phyloP scores from a whole-genome alignment of 495 filamentous ascomycete species.

The Neurospora sp. region DNA sequence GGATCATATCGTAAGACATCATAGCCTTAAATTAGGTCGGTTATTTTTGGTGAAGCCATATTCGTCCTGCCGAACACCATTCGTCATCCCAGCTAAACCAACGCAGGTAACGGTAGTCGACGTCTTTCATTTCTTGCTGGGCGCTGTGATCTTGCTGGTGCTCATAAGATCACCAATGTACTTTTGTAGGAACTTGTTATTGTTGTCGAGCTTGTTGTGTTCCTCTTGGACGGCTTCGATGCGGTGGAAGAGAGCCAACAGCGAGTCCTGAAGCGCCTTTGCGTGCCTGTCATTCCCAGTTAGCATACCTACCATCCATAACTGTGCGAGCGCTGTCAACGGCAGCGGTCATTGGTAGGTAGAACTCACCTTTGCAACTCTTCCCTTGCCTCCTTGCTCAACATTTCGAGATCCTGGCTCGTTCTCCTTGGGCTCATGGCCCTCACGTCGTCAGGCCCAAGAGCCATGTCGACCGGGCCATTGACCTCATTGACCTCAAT shows the following conservation, averaged over 20 bases:
- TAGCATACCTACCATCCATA: conserved; percentile 3
- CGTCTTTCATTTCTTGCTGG: conserved; percentile 38
- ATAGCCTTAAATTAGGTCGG: not conserved
- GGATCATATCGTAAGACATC: not conserved
- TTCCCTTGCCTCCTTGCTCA: conserved; percentile 66
- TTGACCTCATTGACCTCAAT: conserved; percentile 33
- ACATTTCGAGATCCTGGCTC: conserved; percentile 74
- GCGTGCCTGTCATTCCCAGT: conserved; percentile 55
- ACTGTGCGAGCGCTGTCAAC: not conserved
- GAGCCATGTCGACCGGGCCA: conserved; percentile 51
- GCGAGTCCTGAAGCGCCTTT: conserved; percentile 72
- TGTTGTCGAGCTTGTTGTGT: conserved; percentile 85
- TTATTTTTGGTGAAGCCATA: not conserved
- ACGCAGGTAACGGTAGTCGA: not conserved
- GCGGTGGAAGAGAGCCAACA: conserved; percentile 78
- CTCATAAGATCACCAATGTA: conserved; percentile 78
- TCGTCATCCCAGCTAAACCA: not conserved
- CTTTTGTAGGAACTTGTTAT: conserved; percentile 91
- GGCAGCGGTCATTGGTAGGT: conserved; percentile 30
- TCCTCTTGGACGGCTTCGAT: conserved; percentile 91
- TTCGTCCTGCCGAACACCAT: not conserved
- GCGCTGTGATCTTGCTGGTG: conserved; percentile 67
- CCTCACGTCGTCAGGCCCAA: conserved; percentile 77
- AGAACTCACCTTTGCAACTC: conserved; percentile 47
- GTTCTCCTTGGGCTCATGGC: conserved; percentile 92